Evolutionary conservation across 2,329 filamentous ascomycete species (phyloP), one percentile per base, ranked within the genome.

Genomic region (Alternaria atra): DNA sequence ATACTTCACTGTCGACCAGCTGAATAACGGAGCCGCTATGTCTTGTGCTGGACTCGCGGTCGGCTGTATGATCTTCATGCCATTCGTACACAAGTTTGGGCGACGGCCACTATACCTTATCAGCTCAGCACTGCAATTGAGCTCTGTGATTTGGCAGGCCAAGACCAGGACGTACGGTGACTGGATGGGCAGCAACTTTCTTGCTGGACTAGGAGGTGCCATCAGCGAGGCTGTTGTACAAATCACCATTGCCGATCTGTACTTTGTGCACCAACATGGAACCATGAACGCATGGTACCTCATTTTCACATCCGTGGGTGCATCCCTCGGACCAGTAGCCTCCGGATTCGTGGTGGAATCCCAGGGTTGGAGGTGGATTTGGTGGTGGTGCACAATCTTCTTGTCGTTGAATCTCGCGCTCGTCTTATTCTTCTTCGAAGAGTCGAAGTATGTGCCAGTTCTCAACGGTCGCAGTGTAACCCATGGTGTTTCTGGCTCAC

Each of bases 321-420:
- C 74, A 2, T 80, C 75, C 6, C 69, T 85, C 1, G 78, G 75
- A 0, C 76, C 80, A 0, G 67, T 83, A 6, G 75, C 77, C 23
- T 70, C 81, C 7, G 81, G 81, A 17, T 83, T 79, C 63, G 71
- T 82, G n/a, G 78, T 79, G 0, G 66, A 72, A 0, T 68, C 71
- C 1, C 78, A 82, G 64, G 83, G 82, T 0, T 86, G 84, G 84
- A 74, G 83, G 12, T 85, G 78, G 78, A 83, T 82, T 79, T 85
- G 79, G 78, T 84, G 82, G 82, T 84, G 77, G 77, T 79, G 70
- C 44, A 73, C 73, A 17, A 81, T 83, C 50, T 70, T 83, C 32
- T 72, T 83, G 77, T 2, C 56, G 35, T 37, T 73, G 8, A 72
- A 74, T 6, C 55, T 84, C 0, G 4, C 84, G 4, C 59, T 79